Conservation (phyloP, 2,329 filamentous ascomycete species). For the Beauveria varroae region DNA sequence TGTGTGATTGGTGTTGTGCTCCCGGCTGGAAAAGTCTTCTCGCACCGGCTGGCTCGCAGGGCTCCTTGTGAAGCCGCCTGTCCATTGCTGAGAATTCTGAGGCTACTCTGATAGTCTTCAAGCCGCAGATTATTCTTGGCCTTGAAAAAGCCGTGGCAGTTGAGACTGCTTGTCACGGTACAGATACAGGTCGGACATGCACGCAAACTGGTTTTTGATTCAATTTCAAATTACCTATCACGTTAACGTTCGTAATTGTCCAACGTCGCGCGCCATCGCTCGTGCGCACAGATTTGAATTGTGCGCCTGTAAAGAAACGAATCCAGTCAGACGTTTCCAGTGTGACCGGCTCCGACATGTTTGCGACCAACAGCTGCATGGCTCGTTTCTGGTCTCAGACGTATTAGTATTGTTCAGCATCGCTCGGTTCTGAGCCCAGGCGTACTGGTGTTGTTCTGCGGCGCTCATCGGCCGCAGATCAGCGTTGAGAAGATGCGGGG, state of each 20-base stretch:
- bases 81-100: conserved; percentile 45
- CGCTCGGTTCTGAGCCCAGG: too few relatives aligned
- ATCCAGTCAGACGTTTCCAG: too few relatives aligned
- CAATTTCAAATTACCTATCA: conserved; percentile 19
- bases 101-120: conserved; percentile 49
- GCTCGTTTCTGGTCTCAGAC: too few relatives aligned
- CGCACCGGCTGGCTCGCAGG: conserved; percentile 31
- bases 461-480: too few relatives aligned
- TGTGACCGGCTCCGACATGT: too few relatives aligned
- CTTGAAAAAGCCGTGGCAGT: conserved; percentile 53
- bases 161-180: conserved; percentile 49
- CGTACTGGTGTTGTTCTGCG: too few relatives aligned
- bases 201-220: background rate
- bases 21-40: conserved; percentile 51
- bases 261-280: conserved; percentile 20
- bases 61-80: conserved; percentile 19
- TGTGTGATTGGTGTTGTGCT: conserved; percentile 21
- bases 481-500: too few relatives aligned
- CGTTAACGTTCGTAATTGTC: conserved; percentile 38
- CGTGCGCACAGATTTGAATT: conserved; percentile 19
- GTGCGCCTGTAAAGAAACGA: too few relatives aligned
- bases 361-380: too few relatives aligned
- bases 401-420: too few relatives aligned
- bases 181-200: conserved; percentile 59
- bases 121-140: conserved; percentile 50